Base-by-base conservation (phyloP, 1,139 yeast genomes). In the Pneumocystis sp. region DNA sequence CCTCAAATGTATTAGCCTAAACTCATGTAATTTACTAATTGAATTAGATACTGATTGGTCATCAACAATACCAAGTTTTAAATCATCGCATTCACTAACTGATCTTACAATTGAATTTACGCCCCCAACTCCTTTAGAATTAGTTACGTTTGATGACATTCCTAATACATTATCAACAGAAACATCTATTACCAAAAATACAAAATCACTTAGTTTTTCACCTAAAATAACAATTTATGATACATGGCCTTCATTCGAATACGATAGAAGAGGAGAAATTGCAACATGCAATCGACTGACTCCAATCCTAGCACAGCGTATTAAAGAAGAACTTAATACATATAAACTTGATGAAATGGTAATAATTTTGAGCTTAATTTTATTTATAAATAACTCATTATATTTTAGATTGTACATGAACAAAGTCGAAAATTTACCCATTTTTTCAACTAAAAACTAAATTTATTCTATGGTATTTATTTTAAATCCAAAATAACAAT, bases 281-380 rank as follows among this genome's bases (percentile, higher is more conserved):
- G 96, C 96, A 4, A 90, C 97, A 1, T 91, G 97, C 77, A 90
- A 91, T 75, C 90, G 87, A 73, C 79, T 91, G 75, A 91, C 96
- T 0, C 97, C 97, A 4, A 79, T 82, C 65, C 78, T 91, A 73
- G 97, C 97, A 0, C 93, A 88, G 75, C 85, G 85, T 76, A 89
- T 93, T 72, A 87, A 85, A 76, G 89, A 87, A 63, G 97, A 93
- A 75, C 79, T 93, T 73, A 91, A 93, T 75, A 81, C 80, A 66
- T 77, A 89, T 72, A 88, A 88, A 76, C 80, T 84, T 66, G 73
- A 77, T 65, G 84, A 83, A 69, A 91, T 91, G 98, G 85, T 82
- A 45, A 82, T 91, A 62, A 97, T 25, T 50, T 50, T 91, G 74
- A 85, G 5, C 5, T 31, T 31, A 82, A 63, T 84, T 82, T 35